Percentiles rank a stretch among this genome's conserved stretches.
These are phyloP conservation scores for Cercospora beticola DNA, from an alignment of 2,329 filamentous ascomycete species.

Conservation along the genomic window DNA sequence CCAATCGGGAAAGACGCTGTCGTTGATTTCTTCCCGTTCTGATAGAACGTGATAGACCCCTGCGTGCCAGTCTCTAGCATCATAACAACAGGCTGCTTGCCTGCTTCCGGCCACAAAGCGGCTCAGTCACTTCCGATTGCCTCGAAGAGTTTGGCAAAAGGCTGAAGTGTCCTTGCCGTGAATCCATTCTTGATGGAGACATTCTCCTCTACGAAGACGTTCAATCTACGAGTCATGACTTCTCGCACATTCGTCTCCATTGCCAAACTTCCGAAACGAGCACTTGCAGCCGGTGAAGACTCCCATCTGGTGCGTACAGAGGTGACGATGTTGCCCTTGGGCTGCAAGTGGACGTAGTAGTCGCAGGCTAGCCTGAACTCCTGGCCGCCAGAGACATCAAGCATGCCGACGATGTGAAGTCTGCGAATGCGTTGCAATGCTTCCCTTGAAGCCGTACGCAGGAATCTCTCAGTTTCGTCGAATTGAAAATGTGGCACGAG, in stretches of 20 bases:
- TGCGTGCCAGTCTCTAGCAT: neutral
- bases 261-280: neutral
- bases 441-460: neutral
- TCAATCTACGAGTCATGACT: neutral
- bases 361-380: neutral
- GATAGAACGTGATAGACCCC: neutral
- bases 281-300: neutral
- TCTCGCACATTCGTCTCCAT: neutral
- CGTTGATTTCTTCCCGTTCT: neutral
- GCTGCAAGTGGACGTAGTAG: neutral
- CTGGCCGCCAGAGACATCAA: neutral
- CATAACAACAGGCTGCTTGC: neutral
- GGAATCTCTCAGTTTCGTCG: neutral
- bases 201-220: neutral
- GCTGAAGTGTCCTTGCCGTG: neutral
- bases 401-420: neutral
- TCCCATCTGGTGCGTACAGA: neutral
- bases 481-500: neutral
- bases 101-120: neutral
- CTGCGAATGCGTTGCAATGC: neutral
- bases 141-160: neutral
- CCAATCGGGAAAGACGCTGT: neutral
- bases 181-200: neutral
- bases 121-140: neutral
- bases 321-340: neutral